Conservation (phyloP, 176 grass and related monocot species). For the Ampelocalamus luodianensis region DNA sequence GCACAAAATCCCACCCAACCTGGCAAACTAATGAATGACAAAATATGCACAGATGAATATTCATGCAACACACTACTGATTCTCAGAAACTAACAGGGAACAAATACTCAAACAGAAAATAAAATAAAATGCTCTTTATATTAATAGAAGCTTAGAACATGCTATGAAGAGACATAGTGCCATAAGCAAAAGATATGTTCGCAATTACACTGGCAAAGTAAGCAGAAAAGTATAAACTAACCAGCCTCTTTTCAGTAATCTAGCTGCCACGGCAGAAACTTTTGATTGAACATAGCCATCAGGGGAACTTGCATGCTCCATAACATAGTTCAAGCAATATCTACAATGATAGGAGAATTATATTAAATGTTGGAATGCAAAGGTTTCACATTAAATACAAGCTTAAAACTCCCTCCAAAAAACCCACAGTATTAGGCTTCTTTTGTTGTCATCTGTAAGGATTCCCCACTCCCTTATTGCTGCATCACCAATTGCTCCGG, state of each 20-base stretch:
- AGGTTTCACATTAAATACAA: slow-evolving; percentile 34
- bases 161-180: slow-evolving; percentile 22
- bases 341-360: slow-evolving; percentile 49
- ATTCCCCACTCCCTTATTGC: slow-evolving; percentile 98
- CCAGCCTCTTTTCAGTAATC: slow-evolving; percentile 95
- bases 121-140: not conserved
- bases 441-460: slow-evolving; percentile 87
- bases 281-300: slow-evolving; percentile 89
- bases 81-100: not conserved
- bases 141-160: slow-evolving; percentile 37
- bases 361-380: slow-evolving; percentile 11
- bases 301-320: slow-evolving; percentile 83
- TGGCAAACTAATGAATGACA: slow-evolving; percentile 14
- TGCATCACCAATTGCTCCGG: slow-evolving; percentile 92
- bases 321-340: slow-evolving; percentile 85
- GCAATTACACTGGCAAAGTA: slow-evolving; percentile 23
- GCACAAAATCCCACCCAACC: slow-evolving; percentile 22
- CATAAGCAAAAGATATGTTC: slow-evolving; percentile 23
- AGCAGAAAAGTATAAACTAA: slow-evolving; percentile 52
- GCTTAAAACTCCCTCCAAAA: not conserved
- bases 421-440: slow-evolving; percentile 81
- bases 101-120: not conserved
- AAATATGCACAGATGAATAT: slow-evolving; percentile 31
- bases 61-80: slow-evolving; percentile 12
- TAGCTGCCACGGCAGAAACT: slow-evolving; percentile 87